Percentiles rank a stretch among this genome's conserved stretches.
phyloP scores from a whole-genome alignment of 2,329 filamentous ascomycete genomes.

The Pseudogymnoascus sp. region DNA sequence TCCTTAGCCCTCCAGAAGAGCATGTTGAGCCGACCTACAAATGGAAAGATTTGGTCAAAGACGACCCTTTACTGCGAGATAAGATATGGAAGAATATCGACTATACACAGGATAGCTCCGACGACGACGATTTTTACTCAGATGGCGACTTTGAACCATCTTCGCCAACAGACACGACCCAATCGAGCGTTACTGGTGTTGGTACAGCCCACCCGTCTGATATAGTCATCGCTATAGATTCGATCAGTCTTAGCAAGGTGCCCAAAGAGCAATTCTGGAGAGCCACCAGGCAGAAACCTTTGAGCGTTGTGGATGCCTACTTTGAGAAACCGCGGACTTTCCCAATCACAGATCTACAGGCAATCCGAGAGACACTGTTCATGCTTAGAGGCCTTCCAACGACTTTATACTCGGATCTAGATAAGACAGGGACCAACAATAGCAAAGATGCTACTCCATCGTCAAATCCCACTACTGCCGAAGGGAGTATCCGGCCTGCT shows the following conservation, averaged over 20 bases:
- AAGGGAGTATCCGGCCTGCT: constrained; percentile 23
- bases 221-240: constrained; percentile 26
- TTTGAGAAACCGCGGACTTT: constrained; percentile 1
- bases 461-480: constrained; percentile 30
- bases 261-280: constrained; percentile 40
- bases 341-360: constrained; percentile 51
- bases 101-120: constrained; percentile 56
- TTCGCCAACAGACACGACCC: constrained; percentile 26
- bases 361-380: constrained; percentile 69
- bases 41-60: constrained; percentile 71
- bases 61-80: constrained; percentile 64
- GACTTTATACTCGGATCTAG: constrained; percentile 49
- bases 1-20: constrained; percentile 38
- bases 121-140: constrained; percentile 36
- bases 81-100: constrained; percentile 65
- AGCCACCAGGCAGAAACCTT: constrained; percentile 19
- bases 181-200: constrained; percentile 26
- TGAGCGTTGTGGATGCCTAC: constrained; percentile 4
- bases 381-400: constrained; percentile 78
- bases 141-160: constrained; percentile 31
- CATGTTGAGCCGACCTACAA: constrained; percentile 45
- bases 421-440: not conserved
- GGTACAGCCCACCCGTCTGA: constrained; percentile 25
- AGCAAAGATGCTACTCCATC: constrained; percentile 17
- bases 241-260: constrained; percentile 31